phyloP scores from a whole-genome alignment of 805 yeast genomes.

The Saccharomyces kudriavzevii region DNA sequence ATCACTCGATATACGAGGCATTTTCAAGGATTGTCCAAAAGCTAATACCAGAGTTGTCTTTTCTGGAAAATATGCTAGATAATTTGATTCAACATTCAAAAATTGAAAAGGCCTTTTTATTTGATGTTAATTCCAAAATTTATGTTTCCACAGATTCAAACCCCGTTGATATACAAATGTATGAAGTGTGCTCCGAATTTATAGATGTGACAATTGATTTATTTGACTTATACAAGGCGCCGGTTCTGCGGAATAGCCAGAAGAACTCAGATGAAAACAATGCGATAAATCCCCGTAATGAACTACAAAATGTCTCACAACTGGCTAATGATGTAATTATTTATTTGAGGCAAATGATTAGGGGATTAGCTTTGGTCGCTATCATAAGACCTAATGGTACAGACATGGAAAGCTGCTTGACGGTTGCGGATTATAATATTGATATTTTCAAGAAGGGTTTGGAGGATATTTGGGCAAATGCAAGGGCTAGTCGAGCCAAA shows the following conservation, averaged over 20 bases:
- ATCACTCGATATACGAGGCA: slow-evolving; percentile 93
- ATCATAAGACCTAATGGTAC: slow-evolving; percentile 61
- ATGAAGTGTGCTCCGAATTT: slow-evolving; percentile 95
- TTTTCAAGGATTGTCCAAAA: slow-evolving; percentile 89
- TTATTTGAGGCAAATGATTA: slow-evolving; percentile 82
- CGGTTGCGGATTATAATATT: slow-evolving; percentile 84
- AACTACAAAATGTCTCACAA: slow-evolving; percentile 59
- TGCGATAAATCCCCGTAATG: slow-evolving; percentile 11
- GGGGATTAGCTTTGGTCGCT: slow-evolving; percentile 87
- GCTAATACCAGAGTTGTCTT: slow-evolving; percentile 79
- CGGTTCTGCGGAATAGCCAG: slow-evolving; percentile 4
- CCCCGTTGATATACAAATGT: slow-evolving; percentile 90
- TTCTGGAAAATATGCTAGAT: slow-evolving; percentile 81
- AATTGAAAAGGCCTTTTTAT: slow-evolving; percentile 86
- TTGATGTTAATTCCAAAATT: slow-evolving; percentile 86
- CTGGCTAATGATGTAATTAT: slow-evolving; percentile 78
- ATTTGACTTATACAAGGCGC: slow-evolving; percentile 54
- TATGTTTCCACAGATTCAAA: slow-evolving; percentile 94
- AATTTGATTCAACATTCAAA: slow-evolving; percentile 80
- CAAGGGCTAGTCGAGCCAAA: slow-evolving; percentile 15
- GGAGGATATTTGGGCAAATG: slow-evolving; percentile 49
- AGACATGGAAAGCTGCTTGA: slow-evolving; percentile 39
- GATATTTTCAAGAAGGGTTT: slow-evolving; percentile 69
- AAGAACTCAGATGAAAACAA: slow-evolving; percentile 2
- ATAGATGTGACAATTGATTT: slow-evolving; percentile 89